Conservation (phyloP, 2,329 filamentous ascomycete genomes). For the Zymoseptoria crescenta region DNA sequence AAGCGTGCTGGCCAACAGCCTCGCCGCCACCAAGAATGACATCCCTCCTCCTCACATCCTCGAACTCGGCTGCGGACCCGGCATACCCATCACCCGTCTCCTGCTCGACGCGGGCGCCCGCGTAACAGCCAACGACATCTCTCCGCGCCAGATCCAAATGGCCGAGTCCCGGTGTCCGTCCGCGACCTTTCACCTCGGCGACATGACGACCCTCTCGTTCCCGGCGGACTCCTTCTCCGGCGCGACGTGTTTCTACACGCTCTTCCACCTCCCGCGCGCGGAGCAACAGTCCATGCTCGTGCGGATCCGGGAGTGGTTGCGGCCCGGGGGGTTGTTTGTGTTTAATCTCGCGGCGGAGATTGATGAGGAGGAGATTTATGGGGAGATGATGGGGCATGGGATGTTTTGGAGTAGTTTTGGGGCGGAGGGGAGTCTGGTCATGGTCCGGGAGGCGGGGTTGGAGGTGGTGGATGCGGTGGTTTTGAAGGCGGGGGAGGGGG, state of each 20-base stretch:
- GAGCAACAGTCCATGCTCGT: constrained; percentile 18
- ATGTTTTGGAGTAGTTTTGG: constrained; percentile 26
- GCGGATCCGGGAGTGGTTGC: constrained; percentile 16
- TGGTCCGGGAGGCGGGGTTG: constrained; percentile 32
- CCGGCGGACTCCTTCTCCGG: constrained; percentile 12
- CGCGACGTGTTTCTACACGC: constrained; percentile 16
- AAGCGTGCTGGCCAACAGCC: neutral
- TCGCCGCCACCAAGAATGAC: constrained; percentile 14
- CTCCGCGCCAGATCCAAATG: constrained; percentile 13
- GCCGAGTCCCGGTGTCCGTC: constrained; percentile 16
- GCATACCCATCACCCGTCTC: constrained; percentile 26
- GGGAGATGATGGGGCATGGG: constrained; percentile 20
- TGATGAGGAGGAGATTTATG: constrained; percentile 21
- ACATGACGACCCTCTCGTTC: constrained; percentile 20
- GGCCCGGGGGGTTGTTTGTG: constrained; percentile 15
- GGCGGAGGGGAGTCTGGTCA: constrained; percentile 29
- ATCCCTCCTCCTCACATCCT: constrained; percentile 23
- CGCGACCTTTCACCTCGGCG: constrained; percentile 11
- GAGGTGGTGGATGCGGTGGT: constrained; percentile 16
- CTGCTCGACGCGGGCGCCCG: constrained; percentile 17
- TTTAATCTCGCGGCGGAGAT: constrained; percentile 17
- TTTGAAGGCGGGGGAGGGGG: constrained; percentile 15
- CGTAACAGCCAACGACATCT: constrained; percentile 22
- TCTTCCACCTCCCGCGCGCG: constrained; percentile 22
- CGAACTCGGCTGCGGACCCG: constrained; percentile 38